A percentile compares a stretch with the other conserved stretches of the same genome.
These are phyloP conservation scores for Zoysia matrella DNA, from an alignment of 202 grass and related monocot genomes.

Conservation along the genomic window DNA sequence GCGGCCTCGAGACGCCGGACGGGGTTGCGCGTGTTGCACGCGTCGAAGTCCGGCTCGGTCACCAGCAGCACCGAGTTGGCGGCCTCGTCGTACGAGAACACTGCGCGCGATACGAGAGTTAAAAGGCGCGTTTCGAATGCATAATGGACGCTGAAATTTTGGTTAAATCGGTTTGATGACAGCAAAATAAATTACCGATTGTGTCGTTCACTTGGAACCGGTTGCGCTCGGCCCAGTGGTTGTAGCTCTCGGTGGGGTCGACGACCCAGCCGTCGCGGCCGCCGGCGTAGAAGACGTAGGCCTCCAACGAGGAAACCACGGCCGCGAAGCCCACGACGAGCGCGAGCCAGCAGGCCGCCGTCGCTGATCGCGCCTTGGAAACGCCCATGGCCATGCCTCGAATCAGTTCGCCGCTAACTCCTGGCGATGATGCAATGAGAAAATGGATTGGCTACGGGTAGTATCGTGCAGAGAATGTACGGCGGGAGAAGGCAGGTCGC, in stretches of 20 bases:
- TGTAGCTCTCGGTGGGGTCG: slow-evolving; percentile 72
- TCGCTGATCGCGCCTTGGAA: not conserved
- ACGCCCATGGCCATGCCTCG: not conserved
- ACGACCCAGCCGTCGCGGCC: slow-evolving; percentile 79
- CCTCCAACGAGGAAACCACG: slow-evolving; percentile 48
- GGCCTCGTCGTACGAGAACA: slow-evolving; percentile 56
- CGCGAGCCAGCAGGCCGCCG: slow-evolving; percentile 2
- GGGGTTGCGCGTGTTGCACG: slow-evolving; percentile 60
- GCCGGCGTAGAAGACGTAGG: slow-evolving; percentile 71
- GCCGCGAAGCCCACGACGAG: slow-evolving; percentile 37
- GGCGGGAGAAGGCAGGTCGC: not conserved
- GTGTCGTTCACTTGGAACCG: slow-evolving; percentile 86
- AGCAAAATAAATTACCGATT: slow-evolving; percentile 43
- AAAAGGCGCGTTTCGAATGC: not conserved
- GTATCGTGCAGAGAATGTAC: not conserved
- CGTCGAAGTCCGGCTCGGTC: slow-evolving; percentile 62
- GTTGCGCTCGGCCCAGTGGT: slow-evolving; percentile 70
- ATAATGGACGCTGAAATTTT: too few relatives aligned
- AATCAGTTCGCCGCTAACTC: too few relatives aligned
- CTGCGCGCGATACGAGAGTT: slow-evolving; percentile 24
- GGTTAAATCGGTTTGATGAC: too few relatives aligned
- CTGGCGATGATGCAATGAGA: not conserved
- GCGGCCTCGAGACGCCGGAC: slow-evolving; percentile 52
- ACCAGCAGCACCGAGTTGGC: slow-evolving; percentile 57
- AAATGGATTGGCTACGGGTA: not conserved